phyloP scores from a whole-genome alignment of 441 rosid genomes.

The Isatis lusitanica region DNA sequence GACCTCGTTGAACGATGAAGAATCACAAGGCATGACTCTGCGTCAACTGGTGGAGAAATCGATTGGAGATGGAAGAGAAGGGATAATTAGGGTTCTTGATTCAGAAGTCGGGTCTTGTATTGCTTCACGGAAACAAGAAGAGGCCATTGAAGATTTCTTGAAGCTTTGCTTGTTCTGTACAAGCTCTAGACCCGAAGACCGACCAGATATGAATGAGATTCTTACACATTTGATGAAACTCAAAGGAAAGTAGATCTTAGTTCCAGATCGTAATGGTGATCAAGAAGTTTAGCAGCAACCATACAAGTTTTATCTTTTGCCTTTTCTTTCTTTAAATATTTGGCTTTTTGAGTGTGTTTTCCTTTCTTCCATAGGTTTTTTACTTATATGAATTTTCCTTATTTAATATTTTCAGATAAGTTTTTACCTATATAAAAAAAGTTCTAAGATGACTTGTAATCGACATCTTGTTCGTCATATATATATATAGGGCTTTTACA shows the following conservation, averaged over 20 bases:
- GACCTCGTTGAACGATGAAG: slow-evolving; percentile 55
- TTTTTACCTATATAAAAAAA: neutral
- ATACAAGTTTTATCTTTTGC: neutral
- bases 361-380: neutral
- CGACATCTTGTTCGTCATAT: neutral
- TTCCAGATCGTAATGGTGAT: neutral
- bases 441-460: neutral
- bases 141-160: slow-evolving; percentile 44
- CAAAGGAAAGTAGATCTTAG: slow-evolving; percentile 13
- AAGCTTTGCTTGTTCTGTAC: slow-evolving; percentile 68
- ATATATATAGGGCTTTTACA: neutral
- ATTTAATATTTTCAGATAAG: neutral
- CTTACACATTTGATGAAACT: slow-evolving; percentile 52
- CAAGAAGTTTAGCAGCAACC: too few species aligned
- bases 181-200: slow-evolving; percentile 57
- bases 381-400: neutral
- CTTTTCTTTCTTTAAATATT: neutral
- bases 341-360: neutral
- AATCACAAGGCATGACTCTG: slow-evolving; percentile 51
- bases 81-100: slow-evolving; percentile 59
- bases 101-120: slow-evolving; percentile 32
- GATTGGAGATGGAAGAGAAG: slow-evolving; percentile 41
- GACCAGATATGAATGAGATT: slow-evolving; percentile 66
- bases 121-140: slow-evolving; percentile 33
- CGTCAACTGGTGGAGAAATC: slow-evolving; percentile 58